These are phyloP conservation scores for Calonectria pseudoturangicola DNA, from an alignment of 2,329 filamentous ascomycete genomes.

Conservation along the genomic window DNA sequence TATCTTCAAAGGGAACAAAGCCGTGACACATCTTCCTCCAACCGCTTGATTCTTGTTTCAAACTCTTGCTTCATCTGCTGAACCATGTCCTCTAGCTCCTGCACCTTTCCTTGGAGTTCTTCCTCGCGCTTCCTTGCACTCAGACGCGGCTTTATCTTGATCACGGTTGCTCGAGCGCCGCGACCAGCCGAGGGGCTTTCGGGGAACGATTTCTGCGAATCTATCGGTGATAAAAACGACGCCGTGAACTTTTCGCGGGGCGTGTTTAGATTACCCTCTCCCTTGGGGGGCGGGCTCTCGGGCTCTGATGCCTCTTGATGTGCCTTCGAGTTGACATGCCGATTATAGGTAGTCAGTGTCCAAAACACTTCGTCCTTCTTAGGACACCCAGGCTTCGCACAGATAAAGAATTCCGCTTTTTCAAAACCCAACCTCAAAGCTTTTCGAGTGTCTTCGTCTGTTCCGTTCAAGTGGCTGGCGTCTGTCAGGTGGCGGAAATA, in stretches of 20 bases:
- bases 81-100: conserved; percentile 43
- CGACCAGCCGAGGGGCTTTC: conserved; percentile 47
- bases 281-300: background rate
- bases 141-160: background rate
- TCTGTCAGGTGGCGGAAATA: conserved; percentile 43
- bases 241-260: background rate
- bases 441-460: conserved; percentile 4
- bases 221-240: conserved; percentile 33
- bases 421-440: background rate
- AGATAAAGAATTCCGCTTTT: background rate
- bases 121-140: conserved; percentile 19
- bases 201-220: conserved; percentile 26
- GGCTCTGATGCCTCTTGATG: background rate
- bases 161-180: background rate
- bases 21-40: background rate
- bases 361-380: conserved; percentile 13
- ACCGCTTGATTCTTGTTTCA: conserved; percentile 10
- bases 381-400: conserved; percentile 5
- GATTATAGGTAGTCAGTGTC: background rate
- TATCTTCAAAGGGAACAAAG: background rate
- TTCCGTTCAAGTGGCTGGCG: conserved; percentile 30
- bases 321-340: conserved; percentile 11
- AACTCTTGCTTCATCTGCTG: background rate
- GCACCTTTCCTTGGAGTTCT: conserved; percentile 37
- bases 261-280: conserved; percentile 8